Percentiles rank a stretch among this genome's conserved stretches.
phyloP scores from a whole-genome alignment of 2,329 filamentous ascomycete genomes.

The Pseudogymnoascus pannorum region DNA sequence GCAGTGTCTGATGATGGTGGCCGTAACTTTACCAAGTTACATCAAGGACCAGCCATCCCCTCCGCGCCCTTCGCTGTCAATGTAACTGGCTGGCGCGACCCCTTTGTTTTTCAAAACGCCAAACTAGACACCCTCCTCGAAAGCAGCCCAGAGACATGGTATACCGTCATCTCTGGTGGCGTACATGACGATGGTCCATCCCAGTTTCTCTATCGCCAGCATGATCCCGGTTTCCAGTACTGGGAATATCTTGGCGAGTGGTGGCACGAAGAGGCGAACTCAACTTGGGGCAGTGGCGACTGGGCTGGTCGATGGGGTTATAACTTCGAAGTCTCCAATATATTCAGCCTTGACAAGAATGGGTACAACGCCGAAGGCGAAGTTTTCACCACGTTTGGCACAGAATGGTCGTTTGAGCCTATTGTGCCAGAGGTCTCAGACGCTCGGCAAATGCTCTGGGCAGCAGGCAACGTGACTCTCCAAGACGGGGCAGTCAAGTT shows the following conservation, averaged over 20 bases:
- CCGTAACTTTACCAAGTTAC: constrained; percentile 33
- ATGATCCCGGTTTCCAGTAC: constrained; percentile 32
- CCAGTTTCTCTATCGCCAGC: constrained; percentile 35
- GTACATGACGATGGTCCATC: constrained; percentile 33
- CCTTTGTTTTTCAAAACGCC: constrained; percentile 35
- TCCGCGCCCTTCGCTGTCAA: constrained; percentile 34
- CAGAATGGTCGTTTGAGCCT: constrained; percentile 37
- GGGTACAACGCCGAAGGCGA: constrained; percentile 35
- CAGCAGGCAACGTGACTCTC: constrained; percentile 30
- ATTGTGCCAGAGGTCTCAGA: constrained; percentile 34
- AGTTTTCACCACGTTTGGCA: constrained; percentile 35
- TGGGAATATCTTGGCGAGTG: constrained; percentile 33
- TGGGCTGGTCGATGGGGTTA: constrained; percentile 35
- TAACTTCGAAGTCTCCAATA: constrained; percentile 40
- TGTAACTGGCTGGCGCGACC: constrained; percentile 38
- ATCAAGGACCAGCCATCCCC: constrained; percentile 33
- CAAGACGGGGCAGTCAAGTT: constrained; percentile 29
- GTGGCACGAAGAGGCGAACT: constrained; percentile 35
- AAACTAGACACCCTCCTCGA: constrained; percentile 31
- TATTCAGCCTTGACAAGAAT: constrained; percentile 34
- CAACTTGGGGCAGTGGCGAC: constrained; percentile 30
- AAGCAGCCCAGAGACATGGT: constrained; percentile 32
- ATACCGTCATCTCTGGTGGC: constrained; percentile 34
- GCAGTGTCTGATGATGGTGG: constrained; percentile 32
- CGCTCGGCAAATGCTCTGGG: constrained; percentile 37